Conservation (phyloP, 352 stramenopile genomes). For the Phytophthora sp. region DNA sequence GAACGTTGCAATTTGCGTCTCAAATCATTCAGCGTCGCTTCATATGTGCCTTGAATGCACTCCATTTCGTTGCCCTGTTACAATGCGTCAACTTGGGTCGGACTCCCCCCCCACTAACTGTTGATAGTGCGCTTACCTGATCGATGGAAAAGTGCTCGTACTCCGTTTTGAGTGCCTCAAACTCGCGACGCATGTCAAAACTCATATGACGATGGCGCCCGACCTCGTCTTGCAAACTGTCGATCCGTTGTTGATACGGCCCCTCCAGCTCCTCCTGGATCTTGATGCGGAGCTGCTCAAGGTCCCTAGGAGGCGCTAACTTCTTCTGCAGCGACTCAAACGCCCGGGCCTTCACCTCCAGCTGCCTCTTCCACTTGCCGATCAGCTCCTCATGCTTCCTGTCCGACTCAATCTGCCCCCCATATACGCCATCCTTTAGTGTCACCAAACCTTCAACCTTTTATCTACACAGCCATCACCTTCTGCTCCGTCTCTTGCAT, state of each 20-base stretch:
- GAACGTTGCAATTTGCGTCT: slow-evolving; percentile 54
- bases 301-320: slow-evolving; percentile 77
- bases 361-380: slow-evolving; percentile 83
- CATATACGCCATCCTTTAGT: neutral
- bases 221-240: slow-evolving; percentile 67
- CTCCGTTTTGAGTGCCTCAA: slow-evolving; percentile 84
- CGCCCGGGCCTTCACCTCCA: slow-evolving; percentile 79
- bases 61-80: slow-evolving; percentile 74
- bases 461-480: slow-evolving; percentile 35
- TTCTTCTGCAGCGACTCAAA: slow-evolving; percentile 88
- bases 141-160: slow-evolving; percentile 86
- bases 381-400: slow-evolving; percentile 85
- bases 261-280: slow-evolving; percentile 87
- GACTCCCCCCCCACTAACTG: neutral
- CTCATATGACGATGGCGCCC: slow-evolving; percentile 73
- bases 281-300: slow-evolving; percentile 82
- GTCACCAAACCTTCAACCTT: neutral
- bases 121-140: slow-evolving; percentile 40
- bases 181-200: slow-evolving; percentile 74
- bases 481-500: slow-evolving; percentile 87
- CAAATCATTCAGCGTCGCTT: slow-evolving; percentile 62
- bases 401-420: slow-evolving; percentile 73
- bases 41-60: slow-evolving; percentile 71
- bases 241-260: slow-evolving; percentile 71
- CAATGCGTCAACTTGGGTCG: slow-evolving; percentile 1